Percentiles rank a stretch among this genome's conserved stretches.
phyloP scores from a whole-genome alignment of 2,329 filamentous ascomycete species.

The Aspergillus tanneri region DNA sequence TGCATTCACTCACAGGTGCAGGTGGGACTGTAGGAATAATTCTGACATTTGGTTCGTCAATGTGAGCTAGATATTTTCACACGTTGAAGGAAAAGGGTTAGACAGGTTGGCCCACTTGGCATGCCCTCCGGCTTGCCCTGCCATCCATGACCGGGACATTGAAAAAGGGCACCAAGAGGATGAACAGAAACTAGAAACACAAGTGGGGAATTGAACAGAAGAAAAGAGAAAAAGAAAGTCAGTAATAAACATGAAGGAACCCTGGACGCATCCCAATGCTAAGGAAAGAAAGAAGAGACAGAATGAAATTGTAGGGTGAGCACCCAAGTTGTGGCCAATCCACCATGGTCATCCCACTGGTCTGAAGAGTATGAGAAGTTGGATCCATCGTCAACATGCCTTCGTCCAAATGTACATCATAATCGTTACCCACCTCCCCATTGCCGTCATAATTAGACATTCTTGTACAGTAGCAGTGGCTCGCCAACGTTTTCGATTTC shows the following conservation, averaged over 20 bases:
- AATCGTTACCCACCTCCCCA: conserved; percentile 26
- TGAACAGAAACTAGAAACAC: conserved; percentile 1
- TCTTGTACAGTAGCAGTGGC: conserved; percentile 87
- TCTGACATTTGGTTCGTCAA: too few relatives aligned
- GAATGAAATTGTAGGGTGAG: not conserved
- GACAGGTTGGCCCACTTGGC: too few relatives aligned
- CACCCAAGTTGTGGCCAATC: not conserved
- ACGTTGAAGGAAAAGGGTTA: too few relatives aligned
- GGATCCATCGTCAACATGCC: conserved; percentile 34
- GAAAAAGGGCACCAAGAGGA: too few relatives aligned
- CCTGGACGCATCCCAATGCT: conserved; percentile 14
- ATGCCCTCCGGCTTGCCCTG: too few relatives aligned
- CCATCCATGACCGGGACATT: too few relatives aligned
- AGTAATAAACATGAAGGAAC: conserved; percentile 1
- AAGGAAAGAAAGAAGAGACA: conserved; percentile 6
- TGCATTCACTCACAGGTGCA: too few relatives aligned
- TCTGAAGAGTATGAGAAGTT: conserved; percentile 13
- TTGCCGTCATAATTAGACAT: conserved; percentile 24
- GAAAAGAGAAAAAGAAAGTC: not conserved
- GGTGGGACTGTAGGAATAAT: too few relatives aligned
- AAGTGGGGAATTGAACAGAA: conserved; percentile 6
- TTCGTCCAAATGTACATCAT: conserved; percentile 40
- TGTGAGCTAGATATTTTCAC: too few relatives aligned
- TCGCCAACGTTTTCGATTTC: conserved; percentile 99
- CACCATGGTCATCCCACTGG: not conserved